Evolutionary conservation across 352 stramenopile genomes (phyloP), one percentile per base, ranked within the genome.

Genomic region (Globisporangium megalacanthum): DNA sequence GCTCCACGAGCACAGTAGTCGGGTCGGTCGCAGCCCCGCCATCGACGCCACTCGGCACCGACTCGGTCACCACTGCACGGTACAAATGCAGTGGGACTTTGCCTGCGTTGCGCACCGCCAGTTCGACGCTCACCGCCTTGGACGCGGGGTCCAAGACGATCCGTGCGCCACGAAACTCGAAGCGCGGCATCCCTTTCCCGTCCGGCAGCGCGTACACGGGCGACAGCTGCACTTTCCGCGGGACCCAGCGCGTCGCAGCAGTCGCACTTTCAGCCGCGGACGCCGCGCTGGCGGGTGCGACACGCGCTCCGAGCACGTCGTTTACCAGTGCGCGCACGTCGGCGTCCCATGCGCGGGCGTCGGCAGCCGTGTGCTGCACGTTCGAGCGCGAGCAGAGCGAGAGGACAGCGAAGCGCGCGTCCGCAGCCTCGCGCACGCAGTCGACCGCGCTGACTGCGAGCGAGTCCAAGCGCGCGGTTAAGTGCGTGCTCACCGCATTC

Each of bases 11-110:
- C 6, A 56, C 55, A 11, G 50, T 15, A 10, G 17, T 25, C 3
- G 42, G 17, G 17, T 48, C 42, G 7, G 42, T 29, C 25, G 25
- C 25, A 29, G 1, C 25, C 1, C 25, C 25, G 25, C 25, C 25
- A 4, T 29, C 25, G 25, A 29, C 25, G 25, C 25, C 25, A 29
- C 25, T 29, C 25, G 25, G 20, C 19, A 22, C 45, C 10, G 7
- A 44, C 17, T 42, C 7, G 17, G 2, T 25, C 15, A 53, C 51
- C 29, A 83, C 19, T 19, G 69, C 35, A 14, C 63, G 64, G 55
- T 72, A 81, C 20, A 83, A 62, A 66, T 83, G 67, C 54, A 83
- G 58, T 31, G 74, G 69, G n/a, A 69, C 77, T 48, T 73, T 72
- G 17, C 74, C 72, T 8, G 66, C 55, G 42, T 81, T 83, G 31